Evolutionary conservation across 768 basidiomycete genomes (phyloP).

Genomic region (Cyclocybe aegerita): DNA sequence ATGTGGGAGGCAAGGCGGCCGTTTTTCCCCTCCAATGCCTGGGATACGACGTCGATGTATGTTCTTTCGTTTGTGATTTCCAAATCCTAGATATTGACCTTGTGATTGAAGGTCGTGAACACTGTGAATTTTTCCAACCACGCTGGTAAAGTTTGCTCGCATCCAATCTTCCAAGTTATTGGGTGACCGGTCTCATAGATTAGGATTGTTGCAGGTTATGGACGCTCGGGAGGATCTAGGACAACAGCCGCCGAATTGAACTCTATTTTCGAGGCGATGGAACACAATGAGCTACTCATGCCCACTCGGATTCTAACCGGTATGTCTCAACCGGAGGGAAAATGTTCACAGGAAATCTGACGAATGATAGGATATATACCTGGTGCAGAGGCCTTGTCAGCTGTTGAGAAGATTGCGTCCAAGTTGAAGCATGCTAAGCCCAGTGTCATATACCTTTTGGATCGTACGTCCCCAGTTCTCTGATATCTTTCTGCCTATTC

Average conservation of each 20-base stretch:
- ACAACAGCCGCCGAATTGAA: slow-evolving; percentile 77
- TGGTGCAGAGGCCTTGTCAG: slow-evolving; percentile 71
- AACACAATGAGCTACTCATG: slow-evolving; percentile 69
- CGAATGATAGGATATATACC: slow-evolving; percentile 75
- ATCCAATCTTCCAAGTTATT: not conserved
- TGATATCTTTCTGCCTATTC: not conserved
- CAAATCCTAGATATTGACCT: slow-evolving; percentile 12
- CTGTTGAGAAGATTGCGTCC: slow-evolving; percentile 60
- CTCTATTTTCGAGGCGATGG: slow-evolving; percentile 71
- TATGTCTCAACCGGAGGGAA: slow-evolving; percentile 21
- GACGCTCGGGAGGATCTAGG: slow-evolving; percentile 75
- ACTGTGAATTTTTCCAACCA: slow-evolving; percentile 97
- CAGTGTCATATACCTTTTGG: slow-evolving; percentile 79
- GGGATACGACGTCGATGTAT: slow-evolving; percentile 94
- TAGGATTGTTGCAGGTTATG: slow-evolving; percentile 61
- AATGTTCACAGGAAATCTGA: not conserved
- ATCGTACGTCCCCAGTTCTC: slow-evolving; percentile 59
- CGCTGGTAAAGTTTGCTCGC: slow-evolving; percentile 51
- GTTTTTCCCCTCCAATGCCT: slow-evolving; percentile 80
- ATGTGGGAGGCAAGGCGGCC: slow-evolving; percentile 86
- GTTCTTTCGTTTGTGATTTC: slow-evolving; percentile 19
- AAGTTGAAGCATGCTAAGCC: slow-evolving; percentile 60
- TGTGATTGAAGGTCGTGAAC: slow-evolving; percentile 64
- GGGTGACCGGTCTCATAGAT: not conserved
- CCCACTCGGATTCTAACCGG: slow-evolving; percentile 82